Conservation (phyloP, 1,284 basidiomycete species). For the Malassezia restricta region DNA sequence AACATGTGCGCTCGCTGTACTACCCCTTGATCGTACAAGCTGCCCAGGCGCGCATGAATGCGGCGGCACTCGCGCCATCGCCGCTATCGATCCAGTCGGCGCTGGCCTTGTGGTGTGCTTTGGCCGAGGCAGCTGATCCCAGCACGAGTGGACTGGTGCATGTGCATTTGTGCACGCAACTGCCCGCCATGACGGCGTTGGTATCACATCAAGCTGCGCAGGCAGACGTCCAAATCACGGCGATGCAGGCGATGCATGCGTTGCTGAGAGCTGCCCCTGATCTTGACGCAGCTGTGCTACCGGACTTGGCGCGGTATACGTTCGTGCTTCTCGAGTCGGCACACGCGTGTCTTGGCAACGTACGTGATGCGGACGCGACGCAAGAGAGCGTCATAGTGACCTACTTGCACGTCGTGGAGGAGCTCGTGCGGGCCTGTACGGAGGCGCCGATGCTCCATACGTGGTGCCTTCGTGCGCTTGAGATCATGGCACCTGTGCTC, state of each 20-base stretch:
- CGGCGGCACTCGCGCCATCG: conserved; percentile 1
- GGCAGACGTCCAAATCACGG: conserved; percentile 1
- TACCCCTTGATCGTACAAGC: conserved; percentile 18
- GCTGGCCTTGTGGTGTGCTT: conserved; percentile 1
- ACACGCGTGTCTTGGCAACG: not conserved
- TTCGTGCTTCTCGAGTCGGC: not conserved
- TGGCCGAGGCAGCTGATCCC: conserved; percentile 6
- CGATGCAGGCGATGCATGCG: conserved; percentile 15
- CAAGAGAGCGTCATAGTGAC: not conserved
- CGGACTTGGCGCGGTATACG: not conserved
- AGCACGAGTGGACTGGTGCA: conserved; percentile 1
- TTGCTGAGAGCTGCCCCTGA: conserved; percentile 10
- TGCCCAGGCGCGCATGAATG: conserved; percentile 7
- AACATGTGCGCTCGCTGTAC: conserved; percentile 14
- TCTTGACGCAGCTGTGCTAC: not conserved
- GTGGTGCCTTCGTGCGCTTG: not conserved
- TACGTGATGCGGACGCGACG: not conserved
- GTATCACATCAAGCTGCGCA: not conserved
- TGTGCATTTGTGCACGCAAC: conserved; percentile 1
- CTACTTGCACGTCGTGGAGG: not conserved
- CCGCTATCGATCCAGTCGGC: conserved; percentile 3
- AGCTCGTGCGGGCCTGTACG: not conserved
- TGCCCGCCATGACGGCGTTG: conserved; percentile 1
- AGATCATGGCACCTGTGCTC: not conserved
- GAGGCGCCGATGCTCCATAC: not conserved